Conservation (phyloP, 2,329 filamentous ascomycete genomes). For the Colletotrichum plurivorum region DNA sequence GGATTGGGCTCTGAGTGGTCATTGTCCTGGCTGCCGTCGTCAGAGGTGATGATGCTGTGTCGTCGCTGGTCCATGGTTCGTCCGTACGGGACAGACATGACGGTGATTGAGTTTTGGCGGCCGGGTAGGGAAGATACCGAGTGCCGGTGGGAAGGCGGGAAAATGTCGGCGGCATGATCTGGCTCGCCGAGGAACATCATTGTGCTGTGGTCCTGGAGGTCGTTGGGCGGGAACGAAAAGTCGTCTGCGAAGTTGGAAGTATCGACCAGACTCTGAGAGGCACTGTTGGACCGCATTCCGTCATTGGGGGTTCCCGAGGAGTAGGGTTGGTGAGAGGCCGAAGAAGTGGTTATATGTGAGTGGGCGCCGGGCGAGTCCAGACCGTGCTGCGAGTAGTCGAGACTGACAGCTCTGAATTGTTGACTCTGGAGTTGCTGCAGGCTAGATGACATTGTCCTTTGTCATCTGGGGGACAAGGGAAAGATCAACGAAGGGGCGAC, state of each 20-base stretch:
- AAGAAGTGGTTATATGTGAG: constrained; percentile 39
- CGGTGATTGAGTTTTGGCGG: constrained; percentile 53
- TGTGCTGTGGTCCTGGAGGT: constrained; percentile 57
- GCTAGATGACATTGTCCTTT: constrained; percentile 57
- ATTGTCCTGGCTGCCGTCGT: constrained; percentile 60
- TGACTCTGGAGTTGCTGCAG: constrained; percentile 50
- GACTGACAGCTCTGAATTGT: constrained; percentile 51
- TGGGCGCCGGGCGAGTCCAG: constrained; percentile 39
- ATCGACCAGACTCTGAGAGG: constrained; percentile 59
- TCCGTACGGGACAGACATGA: constrained; percentile 47
- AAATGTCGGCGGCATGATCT: constrained; percentile 50
- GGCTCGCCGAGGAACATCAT: constrained; percentile 55
- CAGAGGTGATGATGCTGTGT: constrained; percentile 57
- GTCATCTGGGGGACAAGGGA: constrained; percentile 42
- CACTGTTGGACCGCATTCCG: constrained; percentile 51
- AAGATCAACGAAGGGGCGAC: constrained; percentile 46
- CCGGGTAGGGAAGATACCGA: constrained; percentile 55
- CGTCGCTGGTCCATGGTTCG: constrained; percentile 45
- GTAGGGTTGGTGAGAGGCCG: constrained; percentile 35
- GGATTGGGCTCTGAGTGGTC: constrained; percentile 60
- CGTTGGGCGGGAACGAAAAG: constrained; percentile 67
- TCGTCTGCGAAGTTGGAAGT: constrained; percentile 63
- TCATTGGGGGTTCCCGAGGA: constrained; percentile 46
- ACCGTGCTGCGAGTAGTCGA: constrained; percentile 49
- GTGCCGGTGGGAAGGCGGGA: constrained; percentile 47